phyloP scores from a whole-genome alignment of 148 eudicot genomes.

The Rhododendron simsii region DNA sequence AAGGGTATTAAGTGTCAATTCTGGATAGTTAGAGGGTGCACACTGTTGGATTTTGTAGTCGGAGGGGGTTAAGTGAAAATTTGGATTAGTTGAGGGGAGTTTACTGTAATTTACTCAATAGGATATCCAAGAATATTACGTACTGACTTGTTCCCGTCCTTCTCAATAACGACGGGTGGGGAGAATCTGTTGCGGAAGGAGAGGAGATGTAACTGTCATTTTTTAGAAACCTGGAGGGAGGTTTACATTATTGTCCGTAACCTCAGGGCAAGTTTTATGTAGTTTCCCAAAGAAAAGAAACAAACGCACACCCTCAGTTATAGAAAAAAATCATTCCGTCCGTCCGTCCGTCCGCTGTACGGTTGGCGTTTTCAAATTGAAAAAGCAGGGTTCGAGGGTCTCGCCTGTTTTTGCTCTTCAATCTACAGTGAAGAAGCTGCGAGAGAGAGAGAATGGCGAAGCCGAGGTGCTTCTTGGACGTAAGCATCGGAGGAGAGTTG shows the following conservation, averaged over 20 bases:
- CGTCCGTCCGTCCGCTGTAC: not conserved
- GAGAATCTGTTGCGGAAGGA: not conserved
- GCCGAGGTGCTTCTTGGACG: constrained; percentile 56
- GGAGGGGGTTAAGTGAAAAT: too few relatives aligned
- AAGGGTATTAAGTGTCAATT: too few relatives aligned
- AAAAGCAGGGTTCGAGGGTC: not conserved
- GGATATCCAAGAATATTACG: not conserved
- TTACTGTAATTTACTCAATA: too few relatives aligned
- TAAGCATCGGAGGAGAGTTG: constrained; percentile 69
- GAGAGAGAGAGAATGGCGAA: constrained; percentile 22
- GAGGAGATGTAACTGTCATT: not conserved
- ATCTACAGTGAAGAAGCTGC: not conserved
- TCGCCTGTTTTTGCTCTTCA: not conserved
- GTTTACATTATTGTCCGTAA: not conserved
- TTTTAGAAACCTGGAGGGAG: not conserved
- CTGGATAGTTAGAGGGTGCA: too few relatives aligned
- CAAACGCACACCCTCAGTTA: not conserved
- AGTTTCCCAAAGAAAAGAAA: not conserved
- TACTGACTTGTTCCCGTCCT: too few relatives aligned
- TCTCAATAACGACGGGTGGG: too few relatives aligned
- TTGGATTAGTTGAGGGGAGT: too few relatives aligned
- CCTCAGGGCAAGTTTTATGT: not conserved
- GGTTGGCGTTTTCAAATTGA: not conserved
- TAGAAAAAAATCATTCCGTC: too few relatives aligned
- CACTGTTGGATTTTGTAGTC: too few relatives aligned